These are phyloP conservation scores for Mortierella sp. DNA, from an alignment of 371 early-diverging fungal genomes.

Conservation along the genomic window DNA sequence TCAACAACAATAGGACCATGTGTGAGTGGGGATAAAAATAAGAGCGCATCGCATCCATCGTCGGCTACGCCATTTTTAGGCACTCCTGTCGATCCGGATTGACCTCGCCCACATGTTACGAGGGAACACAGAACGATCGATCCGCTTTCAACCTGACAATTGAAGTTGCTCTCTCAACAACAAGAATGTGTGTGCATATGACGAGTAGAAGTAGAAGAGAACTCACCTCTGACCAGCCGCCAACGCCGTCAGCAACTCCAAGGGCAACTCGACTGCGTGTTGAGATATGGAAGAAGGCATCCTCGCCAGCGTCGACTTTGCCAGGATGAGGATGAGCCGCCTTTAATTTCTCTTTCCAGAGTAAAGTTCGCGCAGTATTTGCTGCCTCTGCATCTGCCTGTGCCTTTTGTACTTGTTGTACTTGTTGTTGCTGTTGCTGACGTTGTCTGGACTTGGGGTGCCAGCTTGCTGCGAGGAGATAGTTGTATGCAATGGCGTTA, in stretches of 20 bases:
- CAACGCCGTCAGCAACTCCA: slow-evolving; percentile 78
- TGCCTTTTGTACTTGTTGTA: slow-evolving; percentile 9
- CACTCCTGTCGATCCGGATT: slow-evolving; percentile 8
- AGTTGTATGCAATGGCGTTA: slow-evolving; percentile 29
- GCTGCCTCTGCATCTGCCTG: slow-evolving; percentile 13
- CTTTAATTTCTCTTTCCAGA: not conserved
- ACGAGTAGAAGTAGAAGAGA: not conserved
- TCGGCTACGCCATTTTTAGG: slow-evolving; percentile 9
- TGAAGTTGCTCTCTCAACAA: not conserved
- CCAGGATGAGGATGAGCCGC: slow-evolving; percentile 43
- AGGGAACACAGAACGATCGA: not conserved
- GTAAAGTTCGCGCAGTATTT: slow-evolving; percentile 7
- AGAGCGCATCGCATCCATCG: not conserved
- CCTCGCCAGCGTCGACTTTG: slow-evolving; percentile 79
- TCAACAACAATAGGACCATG: not conserved
- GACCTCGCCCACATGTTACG: not conserved
- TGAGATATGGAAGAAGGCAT: slow-evolving; percentile 73
- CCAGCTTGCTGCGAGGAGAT: slow-evolving; percentile 40
- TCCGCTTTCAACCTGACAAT: not conserved
- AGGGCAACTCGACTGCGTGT: slow-evolving; percentile 68
- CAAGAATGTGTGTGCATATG: not conserved
- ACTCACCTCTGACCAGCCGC: slow-evolving; percentile 70
- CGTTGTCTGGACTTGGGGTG: slow-evolving; percentile 20
- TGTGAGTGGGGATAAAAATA: not conserved
- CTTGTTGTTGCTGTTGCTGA: slow-evolving; percentile 8